Conservation (phyloP, 78 protist species). For the Guillardia theta region DNA sequence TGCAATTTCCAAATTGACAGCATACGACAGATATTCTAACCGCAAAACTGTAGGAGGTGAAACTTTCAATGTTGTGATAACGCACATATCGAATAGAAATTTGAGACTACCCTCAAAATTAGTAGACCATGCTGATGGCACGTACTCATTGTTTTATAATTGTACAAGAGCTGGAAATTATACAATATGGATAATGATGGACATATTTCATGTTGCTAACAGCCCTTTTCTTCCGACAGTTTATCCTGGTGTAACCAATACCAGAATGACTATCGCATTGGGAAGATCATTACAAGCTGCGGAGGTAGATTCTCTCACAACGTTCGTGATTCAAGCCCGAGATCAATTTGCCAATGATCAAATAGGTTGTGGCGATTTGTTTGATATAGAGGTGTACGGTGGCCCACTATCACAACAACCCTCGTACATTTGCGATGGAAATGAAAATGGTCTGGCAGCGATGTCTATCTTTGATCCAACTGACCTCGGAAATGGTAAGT, state of each 20-base stretch:
- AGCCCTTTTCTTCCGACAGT: not conserved
- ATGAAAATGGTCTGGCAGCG: not conserved
- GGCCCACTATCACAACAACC: not conserved
- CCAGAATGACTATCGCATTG: not conserved
- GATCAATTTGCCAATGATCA: not conserved
- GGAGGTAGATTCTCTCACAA: not conserved
- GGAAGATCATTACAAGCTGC: not conserved
- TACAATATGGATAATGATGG: not conserved
- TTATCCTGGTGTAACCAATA: not conserved
- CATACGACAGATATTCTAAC: not conserved
- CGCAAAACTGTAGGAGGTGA: not conserved
- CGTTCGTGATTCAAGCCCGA: not conserved
- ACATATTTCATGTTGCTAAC: not conserved
- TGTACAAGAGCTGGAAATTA: not conserved
- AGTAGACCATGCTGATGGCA: not conserved
- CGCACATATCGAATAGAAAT: not conserved
- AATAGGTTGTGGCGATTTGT: not conserved
- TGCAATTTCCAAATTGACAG: not conserved
- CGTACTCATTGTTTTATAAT: not conserved
- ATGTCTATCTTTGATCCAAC: not conserved
- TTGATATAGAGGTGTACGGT: not conserved
- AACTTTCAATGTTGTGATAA: not conserved
- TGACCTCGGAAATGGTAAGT: not conserved
- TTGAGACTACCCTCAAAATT: not conserved
- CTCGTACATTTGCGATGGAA: not conserved